These are phyloP conservation scores for Coniochaeta prunicola DNA, from an alignment of 2,329 filamentous ascomycete species.

Conservation along the genomic window DNA sequence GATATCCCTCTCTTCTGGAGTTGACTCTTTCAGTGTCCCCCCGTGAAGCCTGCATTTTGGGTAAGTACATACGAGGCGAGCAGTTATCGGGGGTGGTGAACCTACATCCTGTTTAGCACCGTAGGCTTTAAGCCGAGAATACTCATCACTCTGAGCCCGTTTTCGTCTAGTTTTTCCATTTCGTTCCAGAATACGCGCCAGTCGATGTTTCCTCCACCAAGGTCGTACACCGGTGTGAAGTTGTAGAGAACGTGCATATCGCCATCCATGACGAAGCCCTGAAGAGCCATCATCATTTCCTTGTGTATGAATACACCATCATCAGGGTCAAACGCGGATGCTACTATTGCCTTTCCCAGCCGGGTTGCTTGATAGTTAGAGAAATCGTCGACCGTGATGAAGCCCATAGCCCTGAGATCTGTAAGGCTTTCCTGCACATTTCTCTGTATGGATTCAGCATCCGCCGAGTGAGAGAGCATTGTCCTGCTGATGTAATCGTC, in stretches of 20 bases:
- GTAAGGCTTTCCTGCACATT: constrained; percentile 53
- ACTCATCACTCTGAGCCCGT: constrained; percentile 58
- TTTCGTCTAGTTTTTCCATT: constrained; percentile 64
- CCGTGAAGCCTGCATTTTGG: constrained; percentile 51
- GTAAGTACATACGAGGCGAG: neutral
- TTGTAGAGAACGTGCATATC: constrained; percentile 75
- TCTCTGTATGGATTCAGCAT: constrained; percentile 37
- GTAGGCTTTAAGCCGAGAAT: constrained; percentile 63
- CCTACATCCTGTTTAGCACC: constrained; percentile 59
- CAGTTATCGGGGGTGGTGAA: constrained; percentile 3
- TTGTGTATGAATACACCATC: constrained; percentile 67
- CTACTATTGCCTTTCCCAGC: constrained; percentile 64
- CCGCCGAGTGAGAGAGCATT: constrained; percentile 52
- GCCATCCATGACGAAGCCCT: constrained; percentile 71
- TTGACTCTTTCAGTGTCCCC: constrained; percentile 55
- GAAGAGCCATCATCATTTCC: constrained; percentile 59
- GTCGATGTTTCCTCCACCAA: constrained; percentile 46
- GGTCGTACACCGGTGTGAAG: constrained; percentile 64
- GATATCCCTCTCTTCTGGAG: constrained; percentile 49
- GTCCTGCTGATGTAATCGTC: constrained; percentile 63
- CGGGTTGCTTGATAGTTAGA: constrained; percentile 53
- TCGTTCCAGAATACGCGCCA: constrained; percentile 68
- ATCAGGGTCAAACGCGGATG: constrained; percentile 65
- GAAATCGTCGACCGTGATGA: constrained; percentile 43
- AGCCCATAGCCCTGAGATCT: constrained; percentile 46